phyloP scores from a whole-genome alignment of 1,139 yeast species.

The Kurtzmaniella natalensis region DNA sequence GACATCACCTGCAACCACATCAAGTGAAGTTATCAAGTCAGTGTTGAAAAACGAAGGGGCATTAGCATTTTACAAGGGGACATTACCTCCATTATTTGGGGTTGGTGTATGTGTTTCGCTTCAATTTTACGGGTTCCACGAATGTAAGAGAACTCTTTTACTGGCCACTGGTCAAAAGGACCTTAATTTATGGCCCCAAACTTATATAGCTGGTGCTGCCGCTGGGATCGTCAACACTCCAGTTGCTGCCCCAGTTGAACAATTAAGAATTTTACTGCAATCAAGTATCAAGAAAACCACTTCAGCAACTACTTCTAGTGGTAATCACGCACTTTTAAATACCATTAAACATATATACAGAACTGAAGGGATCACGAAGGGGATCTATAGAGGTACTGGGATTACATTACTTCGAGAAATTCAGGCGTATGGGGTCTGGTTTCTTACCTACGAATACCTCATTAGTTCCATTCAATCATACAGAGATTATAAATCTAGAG shows the following conservation, averaged over 20 bases:
- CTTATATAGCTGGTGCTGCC: constrained; percentile 67
- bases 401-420: constrained; percentile 64
- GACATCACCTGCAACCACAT: constrained; percentile 23
- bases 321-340: constrained; percentile 37
- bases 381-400: constrained; percentile 56
- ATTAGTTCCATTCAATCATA: constrained; percentile 38
- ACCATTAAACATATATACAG: constrained; percentile 41
- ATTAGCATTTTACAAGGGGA: constrained; percentile 55
- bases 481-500: constrained; percentile 36
- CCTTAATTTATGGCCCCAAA: constrained; percentile 55
- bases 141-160: constrained; percentile 60
- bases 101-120: constrained; percentile 74
- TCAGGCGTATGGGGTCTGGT: constrained; percentile 85
- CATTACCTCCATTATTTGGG: constrained; percentile 45
- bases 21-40: constrained; percentile 47
- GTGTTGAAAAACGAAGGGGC: constrained; percentile 60
- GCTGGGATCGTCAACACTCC: constrained; percentile 79
- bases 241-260: constrained; percentile 72
- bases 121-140: constrained; percentile 77
- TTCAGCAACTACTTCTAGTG: too few relatives aligned
- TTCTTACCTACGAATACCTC: constrained; percentile 62
- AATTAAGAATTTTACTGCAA: constrained; percentile 66
- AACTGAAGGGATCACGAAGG: constrained; percentile 43
- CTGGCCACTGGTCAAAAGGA: constrained; percentile 23
- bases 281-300: constrained; percentile 40